Percentiles rank a stretch among this genome's conserved stretches.
Evolutionary conservation across 257 asterid genomes (phyloP).

Genomic region (Coffea eugenioides): DNA sequence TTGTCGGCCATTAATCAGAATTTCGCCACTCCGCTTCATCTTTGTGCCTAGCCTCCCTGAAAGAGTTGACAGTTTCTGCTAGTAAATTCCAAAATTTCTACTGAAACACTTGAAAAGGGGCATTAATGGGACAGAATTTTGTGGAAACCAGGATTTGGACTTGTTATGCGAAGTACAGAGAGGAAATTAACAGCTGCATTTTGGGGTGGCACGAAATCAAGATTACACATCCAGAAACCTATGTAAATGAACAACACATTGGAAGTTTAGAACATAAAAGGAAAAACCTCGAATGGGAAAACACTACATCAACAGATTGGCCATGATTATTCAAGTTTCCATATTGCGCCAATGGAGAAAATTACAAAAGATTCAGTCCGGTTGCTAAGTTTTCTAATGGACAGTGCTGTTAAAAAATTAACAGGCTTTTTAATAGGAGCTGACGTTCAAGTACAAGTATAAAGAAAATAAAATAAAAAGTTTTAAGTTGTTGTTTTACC

Average conservation of each 20-base stretch:
- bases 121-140: background rate
- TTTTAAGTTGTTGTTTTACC: slow-evolving; percentile 16
- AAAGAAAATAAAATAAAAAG: too few relatives aligned
- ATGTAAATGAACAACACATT: too few relatives aligned
- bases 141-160: background rate
- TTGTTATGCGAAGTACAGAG: background rate
- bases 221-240: too few relatives aligned
- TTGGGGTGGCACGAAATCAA: too few relatives aligned
- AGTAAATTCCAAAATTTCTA: too few relatives aligned
- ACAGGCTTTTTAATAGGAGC: background rate
- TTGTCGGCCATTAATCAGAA: slow-evolving; percentile 45
- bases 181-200: background rate
- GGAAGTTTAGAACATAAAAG: too few relatives aligned
- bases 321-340: background rate
- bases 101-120: background rate
- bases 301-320: background rate
- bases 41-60: slow-evolving; percentile 51
- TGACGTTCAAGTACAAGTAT: background rate
- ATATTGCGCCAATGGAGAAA: background rate
- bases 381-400: background rate
- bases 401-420: background rate
- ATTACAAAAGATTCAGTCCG: background rate
- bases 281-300: background rate
- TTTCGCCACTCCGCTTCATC: slow-evolving; percentile 44
- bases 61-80: background rate